A percentile compares a stretch with the other conserved stretches of the same genome.
Conservation (phyloP, 148 eudicot genomes). For the Camellia sinensis region DNA sequence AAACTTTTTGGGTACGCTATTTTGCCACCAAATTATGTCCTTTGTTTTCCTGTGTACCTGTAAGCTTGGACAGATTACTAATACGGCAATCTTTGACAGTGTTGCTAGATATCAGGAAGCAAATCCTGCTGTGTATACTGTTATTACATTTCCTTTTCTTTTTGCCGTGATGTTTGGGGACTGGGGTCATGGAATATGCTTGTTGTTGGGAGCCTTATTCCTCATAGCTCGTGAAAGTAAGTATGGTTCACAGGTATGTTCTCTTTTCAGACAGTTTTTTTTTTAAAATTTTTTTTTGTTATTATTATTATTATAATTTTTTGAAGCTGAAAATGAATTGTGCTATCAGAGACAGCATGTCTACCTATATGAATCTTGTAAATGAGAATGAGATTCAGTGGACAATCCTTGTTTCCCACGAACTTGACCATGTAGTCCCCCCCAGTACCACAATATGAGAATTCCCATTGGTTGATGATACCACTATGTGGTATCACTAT, state of each 20-base stretch:
- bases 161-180: conserved; percentile 99
- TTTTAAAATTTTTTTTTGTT: too few species aligned
- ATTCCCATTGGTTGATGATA: too few species aligned
- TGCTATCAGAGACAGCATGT: too few species aligned
- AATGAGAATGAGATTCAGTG: too few species aligned
- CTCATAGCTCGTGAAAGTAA: conserved; percentile 87
- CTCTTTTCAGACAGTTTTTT: neutral
- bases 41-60: neutral
- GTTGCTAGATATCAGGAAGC: conserved; percentile 97
- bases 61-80: conserved; percentile 17
- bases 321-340: too few species aligned
- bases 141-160: conserved; percentile 96
- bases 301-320: too few species aligned
- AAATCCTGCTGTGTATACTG: conserved; percentile 91
- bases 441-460: too few species aligned
- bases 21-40: neutral
- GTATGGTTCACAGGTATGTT: conserved; percentile 73
- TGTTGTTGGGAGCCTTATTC: conserved; percentile 75
- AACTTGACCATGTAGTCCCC: too few species aligned
- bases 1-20: neutral
- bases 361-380: neutral
- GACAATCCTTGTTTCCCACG: too few species aligned
- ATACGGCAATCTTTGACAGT: conserved; percentile 43
- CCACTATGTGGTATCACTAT: too few species aligned
- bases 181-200: conserved; percentile 99